Conservation (phyloP, 2,329 filamentous ascomycete genomes). For the Thelonectria rubi region DNA sequence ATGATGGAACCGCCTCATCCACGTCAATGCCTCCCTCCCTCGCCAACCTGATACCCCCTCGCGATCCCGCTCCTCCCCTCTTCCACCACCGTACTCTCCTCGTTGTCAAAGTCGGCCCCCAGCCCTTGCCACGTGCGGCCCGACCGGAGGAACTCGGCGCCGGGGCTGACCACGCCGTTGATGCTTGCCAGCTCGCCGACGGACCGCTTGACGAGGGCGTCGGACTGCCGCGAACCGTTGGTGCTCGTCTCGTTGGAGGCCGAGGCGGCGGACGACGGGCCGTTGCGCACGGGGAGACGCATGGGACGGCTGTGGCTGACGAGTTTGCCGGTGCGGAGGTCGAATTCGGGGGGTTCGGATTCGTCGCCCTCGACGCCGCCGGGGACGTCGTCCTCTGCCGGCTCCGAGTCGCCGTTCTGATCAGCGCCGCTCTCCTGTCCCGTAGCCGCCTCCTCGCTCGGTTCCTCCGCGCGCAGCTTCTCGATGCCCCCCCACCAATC, state of each 20-base stretch:
- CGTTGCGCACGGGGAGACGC: slow-evolving; percentile 54
- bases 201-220: slow-evolving; percentile 65
- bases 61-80: slow-evolving; percentile 90
- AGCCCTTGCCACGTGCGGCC: slow-evolving; percentile 91
- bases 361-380: slow-evolving; percentile 68
- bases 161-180: slow-evolving; percentile 88
- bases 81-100: slow-evolving; percentile 75
- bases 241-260: slow-evolving; percentile 14
- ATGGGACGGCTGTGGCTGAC: slow-evolving; percentile 82
- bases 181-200: slow-evolving; percentile 78
- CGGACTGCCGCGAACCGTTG: slow-evolving; percentile 25
- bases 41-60: slow-evolving; percentile 83
- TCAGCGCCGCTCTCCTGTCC: slow-evolving; percentile 25
- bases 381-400: slow-evolving; percentile 47
- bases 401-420: slow-evolving; percentile 36
- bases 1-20: not conserved
- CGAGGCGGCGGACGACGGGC: slow-evolving; percentile 9
- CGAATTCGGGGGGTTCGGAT: slow-evolving; percentile 88
- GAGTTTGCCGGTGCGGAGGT: slow-evolving; percentile 87
- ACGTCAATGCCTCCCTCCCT: slow-evolving; percentile 47
- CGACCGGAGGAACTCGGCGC: slow-evolving; percentile 84
- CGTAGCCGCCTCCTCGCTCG: slow-evolving; percentile 36
- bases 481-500: slow-evolving; percentile 92
- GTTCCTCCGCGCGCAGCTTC: slow-evolving; percentile 61
- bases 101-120: slow-evolving; percentile 80